Evolutionary conservation across 208 protist genomes (phyloP).

Genomic region (Kentomonas sorsogonicus): DNA sequence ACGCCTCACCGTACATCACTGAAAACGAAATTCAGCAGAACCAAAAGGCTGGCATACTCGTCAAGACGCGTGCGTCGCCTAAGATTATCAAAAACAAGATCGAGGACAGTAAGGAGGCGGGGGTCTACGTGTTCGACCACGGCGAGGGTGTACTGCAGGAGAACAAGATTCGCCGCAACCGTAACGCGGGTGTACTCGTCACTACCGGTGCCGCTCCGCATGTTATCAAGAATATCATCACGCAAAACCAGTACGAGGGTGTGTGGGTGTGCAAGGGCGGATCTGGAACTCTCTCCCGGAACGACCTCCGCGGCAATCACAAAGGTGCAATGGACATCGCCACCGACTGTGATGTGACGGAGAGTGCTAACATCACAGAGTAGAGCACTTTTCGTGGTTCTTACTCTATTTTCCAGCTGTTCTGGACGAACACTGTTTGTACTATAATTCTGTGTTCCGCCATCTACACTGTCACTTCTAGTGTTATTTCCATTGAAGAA

Average conservation of each 20-base stretch:
- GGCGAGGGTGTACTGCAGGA: constrained; percentile 72
- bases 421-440: background rate
- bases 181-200: constrained; percentile 81
- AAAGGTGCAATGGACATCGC: constrained; percentile 79
- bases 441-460: background rate
- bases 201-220: constrained; percentile 59
- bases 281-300: constrained; percentile 65
- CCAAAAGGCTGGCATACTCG: constrained; percentile 73
- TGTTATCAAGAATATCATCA: constrained; percentile 69
- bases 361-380: constrained; percentile 56
- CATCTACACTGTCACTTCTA: background rate
- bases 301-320: constrained; percentile 78
- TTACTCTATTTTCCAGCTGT: background rate
- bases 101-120: constrained; percentile 71
- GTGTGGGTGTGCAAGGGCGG: constrained; percentile 86
- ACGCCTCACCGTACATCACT: constrained; percentile 47
- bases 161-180: constrained; percentile 63
- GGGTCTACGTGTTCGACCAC: constrained; percentile 83
- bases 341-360: constrained; percentile 37
- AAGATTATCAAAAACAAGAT: constrained; percentile 73
- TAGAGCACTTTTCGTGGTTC: constrained; percentile 7
- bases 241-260: constrained; percentile 78
- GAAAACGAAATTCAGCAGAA: constrained; percentile 75
- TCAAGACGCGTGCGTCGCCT: constrained; percentile 65
- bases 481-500: background rate